These are phyloP conservation scores for Hymenotorrendiella dingleyae DNA, from an alignment of 2,329 filamentous ascomycete species.

Conservation along the genomic window DNA sequence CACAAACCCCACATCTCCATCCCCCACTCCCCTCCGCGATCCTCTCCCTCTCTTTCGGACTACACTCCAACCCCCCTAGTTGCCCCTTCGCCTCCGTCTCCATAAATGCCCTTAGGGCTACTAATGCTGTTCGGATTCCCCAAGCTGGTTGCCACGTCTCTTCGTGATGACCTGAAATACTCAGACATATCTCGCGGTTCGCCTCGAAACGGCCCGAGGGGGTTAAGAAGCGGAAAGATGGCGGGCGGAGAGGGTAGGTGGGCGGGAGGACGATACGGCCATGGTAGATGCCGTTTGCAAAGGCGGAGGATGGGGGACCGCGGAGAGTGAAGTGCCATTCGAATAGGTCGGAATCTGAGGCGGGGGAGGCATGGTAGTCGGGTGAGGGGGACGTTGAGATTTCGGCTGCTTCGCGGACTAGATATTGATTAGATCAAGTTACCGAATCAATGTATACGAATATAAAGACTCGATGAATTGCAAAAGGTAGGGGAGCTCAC, in stretches of 20 bases:
- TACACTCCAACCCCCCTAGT: conserved; percentile 80
- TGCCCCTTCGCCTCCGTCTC: conserved; percentile 83
- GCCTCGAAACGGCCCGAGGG: conserved; percentile 90
- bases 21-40: conserved; percentile 61
- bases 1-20: conserved; percentile 69
- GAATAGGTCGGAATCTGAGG: conserved; percentile 81
- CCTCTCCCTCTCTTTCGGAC: conserved; percentile 56
- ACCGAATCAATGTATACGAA: too few species aligned
- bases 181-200: conserved; percentile 94
- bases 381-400: conserved; percentile 72
- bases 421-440: conserved; percentile 9
- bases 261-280: conserved; percentile 88
- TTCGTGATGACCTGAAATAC: conserved; percentile 91
- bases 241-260: conserved; percentile 84
- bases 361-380: conserved; percentile 77
- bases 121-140: conserved; percentile 86
- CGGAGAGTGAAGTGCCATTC: conserved; percentile 99
- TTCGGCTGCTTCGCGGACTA: conserved; percentile 87
- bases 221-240: conserved; percentile 91
- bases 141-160: conserved; percentile 98
- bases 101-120: conserved; percentile 82
- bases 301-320: conserved; percentile 69
- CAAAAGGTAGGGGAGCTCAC: conserved; percentile 40
- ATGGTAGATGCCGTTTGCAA: conserved; percentile 73
- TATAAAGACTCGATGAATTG: conserved; percentile 1